Conservation (phyloP, 2,329 filamentous ascomycete species). For the Geosmithia putterillii region DNA sequence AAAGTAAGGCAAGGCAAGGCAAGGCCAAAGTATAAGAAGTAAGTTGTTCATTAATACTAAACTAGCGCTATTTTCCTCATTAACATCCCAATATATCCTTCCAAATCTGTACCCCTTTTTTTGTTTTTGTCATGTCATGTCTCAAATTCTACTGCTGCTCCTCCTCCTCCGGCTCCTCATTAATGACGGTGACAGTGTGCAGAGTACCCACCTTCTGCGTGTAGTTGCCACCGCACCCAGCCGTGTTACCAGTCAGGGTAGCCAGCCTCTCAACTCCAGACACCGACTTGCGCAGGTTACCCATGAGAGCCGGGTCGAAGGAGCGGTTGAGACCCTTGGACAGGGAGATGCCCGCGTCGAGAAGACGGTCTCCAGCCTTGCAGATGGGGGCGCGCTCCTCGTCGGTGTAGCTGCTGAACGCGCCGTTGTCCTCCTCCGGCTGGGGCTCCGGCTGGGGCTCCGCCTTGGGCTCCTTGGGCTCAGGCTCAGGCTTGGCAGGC, state of each 20-base stretch:
- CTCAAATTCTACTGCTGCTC: too few relatives aligned
- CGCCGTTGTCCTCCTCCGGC: background rate
- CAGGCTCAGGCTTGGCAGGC: too few relatives aligned
- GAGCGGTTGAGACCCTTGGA: background rate
- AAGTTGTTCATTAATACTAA: too few relatives aligned
- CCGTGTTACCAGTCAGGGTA: background rate
- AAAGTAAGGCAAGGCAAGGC: too few relatives aligned
- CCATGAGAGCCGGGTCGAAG: background rate
- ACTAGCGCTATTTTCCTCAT: too few relatives aligned
- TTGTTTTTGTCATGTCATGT: background rate
- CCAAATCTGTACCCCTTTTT: too few relatives aligned
- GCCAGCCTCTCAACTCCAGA: background rate
- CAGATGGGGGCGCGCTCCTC: background rate
- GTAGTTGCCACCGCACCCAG: background rate
- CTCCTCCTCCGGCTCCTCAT: background rate
- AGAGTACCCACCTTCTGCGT: background rate
- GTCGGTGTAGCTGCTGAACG: background rate
- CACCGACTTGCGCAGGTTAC: background rate
- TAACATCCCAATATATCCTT: too few relatives aligned
- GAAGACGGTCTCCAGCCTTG: background rate
- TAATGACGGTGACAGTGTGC: background rate
- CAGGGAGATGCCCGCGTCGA: background rate
- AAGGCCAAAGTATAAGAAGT: too few relatives aligned
- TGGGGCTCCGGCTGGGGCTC: too few relatives aligned
- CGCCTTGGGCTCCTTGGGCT: too few relatives aligned